Base-by-base conservation (phyloP, 2,329 filamentous ascomycete genomes). In the Verticillium nonalfalfae region DNA sequence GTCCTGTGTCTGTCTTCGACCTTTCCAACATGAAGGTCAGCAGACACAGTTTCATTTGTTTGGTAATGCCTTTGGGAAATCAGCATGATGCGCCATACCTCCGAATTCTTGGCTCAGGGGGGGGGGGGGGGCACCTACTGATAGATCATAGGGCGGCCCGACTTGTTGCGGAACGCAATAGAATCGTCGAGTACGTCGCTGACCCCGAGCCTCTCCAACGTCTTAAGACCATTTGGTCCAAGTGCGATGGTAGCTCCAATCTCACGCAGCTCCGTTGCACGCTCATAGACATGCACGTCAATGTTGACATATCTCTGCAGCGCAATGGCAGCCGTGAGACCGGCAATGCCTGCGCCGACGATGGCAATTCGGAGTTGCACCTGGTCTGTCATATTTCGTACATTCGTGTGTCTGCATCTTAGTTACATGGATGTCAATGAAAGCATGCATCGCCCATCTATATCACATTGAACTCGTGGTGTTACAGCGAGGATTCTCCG, bases 161-260 rank as follows among this genome's bases (percentile, higher is more conserved):
- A 75, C 65, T 74, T 69, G 67, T 79, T 68, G 59, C 78, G 74
- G 57, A 75, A 78, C 0, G 74, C 75, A 6, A 79, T 65, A 31
- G 72, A 70, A 10, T 77, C 74, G 1, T 71, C 68, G 7, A 83
- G 70, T 1, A 79, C 80, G 62, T 78, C 76, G 40, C 76, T 60
- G 14, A 82, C 78, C 4, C 81, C 81, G 0, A 82, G 75, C 26
- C 76, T 77, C 54, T 83, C 78, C 55, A 85, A 68, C 0, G 81
- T 80, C 40, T 78, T 76, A 70, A 84, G 75, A 0, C 81, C 81
- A 67, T 84, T 84, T 1, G 81, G 80, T 2, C 81, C 81, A 4
- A 83, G 71, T 1, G 78, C 80, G 18, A 82, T 79, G 2, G 77
- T 78, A 0, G 80, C 78, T 7, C 79, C 79, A 34, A 81, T 75